These are phyloP conservation scores for Calonectria pteridis DNA, from an alignment of 2,329 filamentous ascomycete species.

Conservation along the genomic window DNA sequence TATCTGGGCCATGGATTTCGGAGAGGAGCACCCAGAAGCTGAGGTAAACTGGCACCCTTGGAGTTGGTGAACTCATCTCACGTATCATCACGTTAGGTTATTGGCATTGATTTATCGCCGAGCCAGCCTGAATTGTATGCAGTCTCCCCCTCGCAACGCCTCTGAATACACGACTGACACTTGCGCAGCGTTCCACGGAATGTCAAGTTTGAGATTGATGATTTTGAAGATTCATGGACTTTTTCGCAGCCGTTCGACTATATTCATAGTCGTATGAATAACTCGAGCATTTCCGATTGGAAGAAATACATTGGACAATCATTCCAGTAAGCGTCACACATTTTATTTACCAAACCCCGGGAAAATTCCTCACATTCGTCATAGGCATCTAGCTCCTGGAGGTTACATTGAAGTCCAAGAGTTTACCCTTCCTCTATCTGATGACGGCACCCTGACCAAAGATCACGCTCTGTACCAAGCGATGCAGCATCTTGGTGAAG, in stretches of 20 bases:
- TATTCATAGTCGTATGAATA: slow-evolving; percentile 18
- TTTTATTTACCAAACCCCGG: neutral
- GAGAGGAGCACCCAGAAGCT: slow-evolving; percentile 1
- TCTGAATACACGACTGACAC: neutral
- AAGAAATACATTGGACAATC: neutral
- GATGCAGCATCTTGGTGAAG: slow-evolving; percentile 26
- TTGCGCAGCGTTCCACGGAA: neutral
- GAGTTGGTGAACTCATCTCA: neutral
- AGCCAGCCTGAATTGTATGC: slow-evolving; percentile 22
- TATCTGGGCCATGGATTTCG: slow-evolving; percentile 14
- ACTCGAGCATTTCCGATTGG: slow-evolving; percentile 10
- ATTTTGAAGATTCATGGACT: slow-evolving; percentile 11
- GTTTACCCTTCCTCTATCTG: slow-evolving; percentile 22
- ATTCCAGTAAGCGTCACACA: neutral
- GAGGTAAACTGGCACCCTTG: neutral
- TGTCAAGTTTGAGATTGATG: slow-evolving; percentile 15
- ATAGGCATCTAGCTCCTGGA: slow-evolving; percentile 34
- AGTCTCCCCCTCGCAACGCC: too few species aligned
- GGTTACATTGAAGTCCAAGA: slow-evolving; percentile 39
- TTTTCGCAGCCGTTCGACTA: slow-evolving; percentile 14
- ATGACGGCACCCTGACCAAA: slow-evolving; percentile 34
- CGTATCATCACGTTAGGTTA: neutral
- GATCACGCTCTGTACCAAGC: slow-evolving; percentile 34
- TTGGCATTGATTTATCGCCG: slow-evolving; percentile 16
- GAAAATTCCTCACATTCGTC: neutral